A percentile compares a stretch with the other conserved stretches of the same genome.
These are phyloP conservation scores for Cryptococcus sp. DNA, from an alignment of 1,284 basidiomycete species.

Conservation along the genomic window DNA sequence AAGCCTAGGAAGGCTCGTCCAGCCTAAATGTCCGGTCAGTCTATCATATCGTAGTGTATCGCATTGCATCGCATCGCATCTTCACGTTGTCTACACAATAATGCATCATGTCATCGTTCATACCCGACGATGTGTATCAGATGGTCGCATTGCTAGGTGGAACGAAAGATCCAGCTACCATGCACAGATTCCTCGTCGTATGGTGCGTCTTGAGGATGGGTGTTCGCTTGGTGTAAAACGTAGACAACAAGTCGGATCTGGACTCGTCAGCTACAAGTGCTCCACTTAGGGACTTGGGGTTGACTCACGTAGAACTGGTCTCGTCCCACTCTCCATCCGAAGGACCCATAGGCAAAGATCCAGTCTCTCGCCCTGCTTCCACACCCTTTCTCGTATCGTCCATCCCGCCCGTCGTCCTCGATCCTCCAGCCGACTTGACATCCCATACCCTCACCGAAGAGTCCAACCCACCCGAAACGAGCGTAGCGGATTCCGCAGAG, in stretches of 20 bases:
- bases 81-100: too few species aligned
- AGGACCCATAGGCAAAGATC: slow-evolving; percentile 35
- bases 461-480: slow-evolving; percentile 85
- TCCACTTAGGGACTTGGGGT: slow-evolving; percentile 8
- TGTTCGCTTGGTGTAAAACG: slow-evolving; percentile 92
- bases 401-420: slow-evolving; percentile 20
- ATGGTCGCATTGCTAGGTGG: slow-evolving; percentile 27
- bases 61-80: too few species aligned
- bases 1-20: slow-evolving; percentile 32
- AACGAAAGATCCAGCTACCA: slow-evolving; percentile 67
- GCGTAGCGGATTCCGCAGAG: slow-evolving; percentile 79
- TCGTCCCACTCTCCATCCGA: slow-evolving; percentile 30
- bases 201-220: slow-evolving; percentile 89
- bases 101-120: too few species aligned
- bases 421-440: slow-evolving; percentile 72
- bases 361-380: slow-evolving; percentile 52
- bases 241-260: slow-evolving; percentile 81
- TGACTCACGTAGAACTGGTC: slow-evolving; percentile 36
- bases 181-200: slow-evolving; percentile 86
- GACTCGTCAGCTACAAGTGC: neutral
- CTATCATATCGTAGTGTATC: too few species aligned
- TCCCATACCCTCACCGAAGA: slow-evolving; percentile 98
- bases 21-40: neutral
- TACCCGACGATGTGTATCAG: too few species aligned
- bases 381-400: slow-evolving; percentile 4